Evolutionary conservation across 2,329 filamentous ascomycete genomes (phyloP), one percentile per base, ranked within the genome.

Genomic region (Trichoderma cornu-damae): DNA sequence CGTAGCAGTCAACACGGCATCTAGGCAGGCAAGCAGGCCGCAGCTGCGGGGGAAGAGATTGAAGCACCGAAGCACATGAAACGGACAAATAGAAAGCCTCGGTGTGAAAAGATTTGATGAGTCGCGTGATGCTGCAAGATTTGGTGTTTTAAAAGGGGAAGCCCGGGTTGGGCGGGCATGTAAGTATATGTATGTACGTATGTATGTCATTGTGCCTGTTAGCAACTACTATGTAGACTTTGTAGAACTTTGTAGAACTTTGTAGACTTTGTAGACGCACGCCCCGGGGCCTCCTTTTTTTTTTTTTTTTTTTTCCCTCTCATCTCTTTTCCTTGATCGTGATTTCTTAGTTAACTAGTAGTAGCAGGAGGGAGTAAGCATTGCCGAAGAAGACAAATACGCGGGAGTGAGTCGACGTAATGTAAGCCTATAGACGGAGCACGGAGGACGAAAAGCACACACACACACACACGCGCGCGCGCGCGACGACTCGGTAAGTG

Each of bases 81-180:
- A 46, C 24, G 51, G 42, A 38, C 51, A 55, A 47, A 54, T 54
- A 32, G 47, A 54, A 38, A 24, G 32, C 3, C 42, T 14, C 18
- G 30, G 40, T 38, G 43, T 8, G 32, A 35, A 47, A 54, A 46
- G 51, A 37, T 46, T 22, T 47, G 51, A 28, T 22, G 42, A 47
- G 51, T 55, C 51, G 51, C 51, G 51, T 55, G 51, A 47, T 55
- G 51, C 51, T 55, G 51, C 42, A 55, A 47, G 32, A 32, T 38
- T n/a, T 54, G 51, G 32, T 46, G 40, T 14, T n/a, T n/a, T n/a
- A n/a, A 46, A 53, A 46, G 34, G 42, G 22, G 32, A 38, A 54
- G 32, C 50, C n/a, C 40, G 30, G 40, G 50, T 53, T 52, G 28
- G 49, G 49, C 49, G 22, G n/a, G n/a, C n/a, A n/a, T n/a, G n/a